Evolutionary conservation across 2,329 filamentous ascomycete genomes (phyloP).

Genomic region (Aureobasidium sp.): DNA sequence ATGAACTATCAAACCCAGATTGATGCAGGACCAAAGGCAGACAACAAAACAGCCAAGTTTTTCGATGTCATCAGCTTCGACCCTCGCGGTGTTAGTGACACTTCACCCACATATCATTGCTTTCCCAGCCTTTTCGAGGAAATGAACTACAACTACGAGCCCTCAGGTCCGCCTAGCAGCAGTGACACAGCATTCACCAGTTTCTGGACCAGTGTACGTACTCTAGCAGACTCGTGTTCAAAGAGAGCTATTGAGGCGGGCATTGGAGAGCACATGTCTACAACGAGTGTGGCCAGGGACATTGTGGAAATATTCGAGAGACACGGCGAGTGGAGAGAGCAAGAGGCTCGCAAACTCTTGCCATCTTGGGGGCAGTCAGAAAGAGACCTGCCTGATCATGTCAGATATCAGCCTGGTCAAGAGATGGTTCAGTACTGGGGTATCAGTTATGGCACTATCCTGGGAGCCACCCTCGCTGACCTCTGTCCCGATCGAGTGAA

Average conservation of each 20-base stretch:
- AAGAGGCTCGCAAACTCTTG: slow-evolving; percentile 19
- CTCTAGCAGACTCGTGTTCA: slow-evolving; percentile 22
- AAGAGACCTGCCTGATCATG: slow-evolving; percentile 18
- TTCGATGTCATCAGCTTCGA: slow-evolving; percentile 36
- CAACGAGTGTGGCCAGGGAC: slow-evolving; percentile 38
- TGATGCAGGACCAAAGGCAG: slow-evolving; percentile 21
- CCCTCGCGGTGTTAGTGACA: slow-evolving; percentile 33
- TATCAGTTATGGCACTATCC: slow-evolving; percentile 37
- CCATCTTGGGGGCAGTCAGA: background rate
- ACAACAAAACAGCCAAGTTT: slow-evolving; percentile 14
- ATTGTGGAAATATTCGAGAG: slow-evolving; percentile 40
- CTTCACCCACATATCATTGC: slow-evolving; percentile 25
- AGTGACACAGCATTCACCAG: slow-evolving; percentile 31
- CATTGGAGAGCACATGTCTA: slow-evolving; percentile 35
- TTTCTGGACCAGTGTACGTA: slow-evolving; percentile 30
- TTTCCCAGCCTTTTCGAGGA: slow-evolving; percentile 22
- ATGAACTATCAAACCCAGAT: slow-evolving; percentile 30
- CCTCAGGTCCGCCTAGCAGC: slow-evolving; percentile 29
- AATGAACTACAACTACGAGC: slow-evolving; percentile 23
- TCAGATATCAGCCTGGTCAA: slow-evolving; percentile 21
- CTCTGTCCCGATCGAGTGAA: slow-evolving; percentile 37
- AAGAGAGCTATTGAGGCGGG: slow-evolving; percentile 12
- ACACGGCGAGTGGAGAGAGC: slow-evolving; percentile 27
- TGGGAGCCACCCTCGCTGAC: slow-evolving; percentile 39
- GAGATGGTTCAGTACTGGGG: slow-evolving; percentile 33